Evolutionary conservation across 2,329 filamentous ascomycete genomes (phyloP).

Genomic region (Pleochaeta shiraiana): DNA sequence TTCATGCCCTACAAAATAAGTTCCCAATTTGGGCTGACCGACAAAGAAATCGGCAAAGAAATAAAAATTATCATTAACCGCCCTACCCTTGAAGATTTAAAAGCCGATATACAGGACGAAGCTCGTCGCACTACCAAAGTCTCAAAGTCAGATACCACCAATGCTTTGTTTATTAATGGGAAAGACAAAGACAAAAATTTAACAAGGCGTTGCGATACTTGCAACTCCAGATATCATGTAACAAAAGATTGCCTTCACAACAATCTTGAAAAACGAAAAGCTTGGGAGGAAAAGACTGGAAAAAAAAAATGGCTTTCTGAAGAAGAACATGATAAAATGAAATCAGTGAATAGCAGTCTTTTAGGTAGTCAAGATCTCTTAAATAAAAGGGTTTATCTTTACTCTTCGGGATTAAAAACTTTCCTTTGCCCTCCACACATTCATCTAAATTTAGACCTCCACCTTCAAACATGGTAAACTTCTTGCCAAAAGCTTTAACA

Average conservation of each 20-base stretch:
- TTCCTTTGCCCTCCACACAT: not conserved
- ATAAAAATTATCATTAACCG: not conserved
- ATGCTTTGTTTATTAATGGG: not conserved
- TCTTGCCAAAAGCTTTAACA: not conserved
- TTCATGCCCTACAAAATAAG: not conserved
- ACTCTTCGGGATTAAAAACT: not conserved
- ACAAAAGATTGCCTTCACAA: slow-evolving; percentile 1
- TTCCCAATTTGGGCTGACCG: slow-evolving; percentile 1
- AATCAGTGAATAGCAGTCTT: not conserved
- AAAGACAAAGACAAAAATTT: not conserved
- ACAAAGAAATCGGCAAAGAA: not conserved
- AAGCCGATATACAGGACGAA: not conserved
- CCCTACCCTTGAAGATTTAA: not conserved
- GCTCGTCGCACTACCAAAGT: not conserved
- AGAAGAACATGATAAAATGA: not conserved
- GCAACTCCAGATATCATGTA: not conserved
- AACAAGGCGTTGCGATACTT: not conserved
- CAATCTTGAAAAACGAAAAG: not conserved
- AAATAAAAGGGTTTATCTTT: not conserved
- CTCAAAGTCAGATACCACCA: not conserved
- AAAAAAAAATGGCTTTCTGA: slow-evolving; percentile 3
- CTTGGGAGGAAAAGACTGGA: slow-evolving; percentile 5
- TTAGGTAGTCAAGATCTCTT: not conserved
- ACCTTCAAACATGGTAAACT: not conserved
- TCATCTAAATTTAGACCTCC: not conserved